Base-by-base conservation (phyloP, 2,329 filamentous ascomycete genomes). In the Penicillium freii region DNA sequence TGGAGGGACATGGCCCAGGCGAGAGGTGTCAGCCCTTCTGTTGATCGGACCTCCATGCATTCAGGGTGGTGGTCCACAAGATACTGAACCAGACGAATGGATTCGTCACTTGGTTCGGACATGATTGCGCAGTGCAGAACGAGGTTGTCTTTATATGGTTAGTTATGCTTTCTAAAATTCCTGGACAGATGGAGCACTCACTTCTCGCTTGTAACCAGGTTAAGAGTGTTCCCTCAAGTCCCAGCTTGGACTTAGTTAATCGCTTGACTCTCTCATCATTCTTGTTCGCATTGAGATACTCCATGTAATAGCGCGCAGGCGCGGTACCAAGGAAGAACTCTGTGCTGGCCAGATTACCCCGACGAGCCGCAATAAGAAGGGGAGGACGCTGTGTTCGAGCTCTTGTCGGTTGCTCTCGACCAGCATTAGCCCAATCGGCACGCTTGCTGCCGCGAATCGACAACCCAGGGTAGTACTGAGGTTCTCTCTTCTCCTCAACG, bases 271-370 rank as follows among this genome's bases (percentile, higher is more conserved):
- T 82, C 65, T 84, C 82, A 47, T 93, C 73, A 39, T 84, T 80
- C 51, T 81, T 73, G 54, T 89, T 82, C 1, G 77, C 71, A 62
- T 85, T 82, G 0, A 86, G 81, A 68, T 92, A 94, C 45, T 90
- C 84, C 27, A 81, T 73, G 67, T 94, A 94, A 53, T 84, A 79
- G 29, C 85, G 80, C 63, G 84, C 75, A 0, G 91, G 89, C 0
- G 84, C 82, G 59, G 90, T 88, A 56, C 88, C 86, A 54, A 91
- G 73, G 70, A 93, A 90, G 84, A 89, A 95, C 67, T 94, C 86
- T 0, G 91, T 84, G 19, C 82, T 81, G 39, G 87, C 83, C n/a
- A 93, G 70, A 21, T 79, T 87, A 3, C 85, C 73, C n/a, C 62
- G 51, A 5, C 64, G 48, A 1, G 72, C 71, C 27, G 73, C 67